Percentiles rank a stretch among this genome's conserved stretches.
phyloP scores from a whole-genome alignment of 225 moss, liverwort and hornwort species.

The Antitrichia curtipendula region DNA sequence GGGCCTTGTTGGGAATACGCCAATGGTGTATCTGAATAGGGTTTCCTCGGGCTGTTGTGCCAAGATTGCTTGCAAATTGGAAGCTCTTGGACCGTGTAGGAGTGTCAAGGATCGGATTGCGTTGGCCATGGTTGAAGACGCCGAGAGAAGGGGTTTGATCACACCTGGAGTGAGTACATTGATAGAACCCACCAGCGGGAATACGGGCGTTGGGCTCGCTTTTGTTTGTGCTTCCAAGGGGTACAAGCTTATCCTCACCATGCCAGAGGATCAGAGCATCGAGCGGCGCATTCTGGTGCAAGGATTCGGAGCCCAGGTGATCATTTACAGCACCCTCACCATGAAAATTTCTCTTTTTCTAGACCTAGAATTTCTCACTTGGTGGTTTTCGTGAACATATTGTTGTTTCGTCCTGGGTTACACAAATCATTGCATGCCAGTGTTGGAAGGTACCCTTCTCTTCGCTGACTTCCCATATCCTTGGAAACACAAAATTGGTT shows the following conservation, averaged over 20 bases:
- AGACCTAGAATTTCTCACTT: background rate
- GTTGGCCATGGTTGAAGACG: constrained; percentile 68
- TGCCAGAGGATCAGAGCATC: constrained; percentile 71
- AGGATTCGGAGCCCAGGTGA: constrained; percentile 65
- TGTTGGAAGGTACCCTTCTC: background rate
- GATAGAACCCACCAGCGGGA: constrained; percentile 67
- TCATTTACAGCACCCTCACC: background rate
- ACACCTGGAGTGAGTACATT: constrained; percentile 46
- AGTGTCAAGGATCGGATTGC: constrained; percentile 80
- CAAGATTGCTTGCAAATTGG: constrained; percentile 62
- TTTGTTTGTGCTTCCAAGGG: constrained; percentile 63
- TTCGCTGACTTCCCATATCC: background rate
- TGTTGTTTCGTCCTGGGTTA: background rate
- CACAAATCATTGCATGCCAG: background rate
- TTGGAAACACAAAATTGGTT: background rate
- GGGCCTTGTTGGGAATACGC: constrained; percentile 51
- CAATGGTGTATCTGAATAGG: constrained; percentile 64
- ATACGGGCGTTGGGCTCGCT: constrained; percentile 63
- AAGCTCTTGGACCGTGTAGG: constrained; percentile 52
- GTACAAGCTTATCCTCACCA: constrained; percentile 60
- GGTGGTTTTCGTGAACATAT: background rate
- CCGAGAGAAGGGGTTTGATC: constrained; percentile 45
- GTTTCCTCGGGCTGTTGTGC: constrained; percentile 40
- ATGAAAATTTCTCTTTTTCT: background rate
- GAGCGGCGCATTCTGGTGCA: constrained; percentile 61